Conservation (phyloP, 2,329 filamentous ascomycete genomes). For the Botrytis byssoidea region DNA sequence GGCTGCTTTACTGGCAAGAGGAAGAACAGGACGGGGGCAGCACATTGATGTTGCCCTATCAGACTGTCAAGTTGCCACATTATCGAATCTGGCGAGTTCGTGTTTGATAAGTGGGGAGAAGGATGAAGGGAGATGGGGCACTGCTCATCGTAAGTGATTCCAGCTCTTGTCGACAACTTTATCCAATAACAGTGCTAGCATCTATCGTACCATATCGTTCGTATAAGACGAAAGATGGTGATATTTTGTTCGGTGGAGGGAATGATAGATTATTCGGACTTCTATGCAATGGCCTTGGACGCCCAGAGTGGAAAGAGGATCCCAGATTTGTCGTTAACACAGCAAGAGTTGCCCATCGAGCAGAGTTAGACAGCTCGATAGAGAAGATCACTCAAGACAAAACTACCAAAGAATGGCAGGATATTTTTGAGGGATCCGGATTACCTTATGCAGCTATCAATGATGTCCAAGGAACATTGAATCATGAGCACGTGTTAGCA, state of each 20-base stretch:
- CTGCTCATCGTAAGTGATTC: slow-evolving; percentile 74
- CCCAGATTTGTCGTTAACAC: slow-evolving; percentile 60
- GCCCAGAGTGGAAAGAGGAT: slow-evolving; percentile 60
- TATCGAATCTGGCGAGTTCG: slow-evolving; percentile 94
- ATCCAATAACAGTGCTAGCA: slow-evolving; percentile 49
- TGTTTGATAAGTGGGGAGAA: slow-evolving; percentile 83
- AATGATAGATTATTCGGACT: slow-evolving; percentile 69
- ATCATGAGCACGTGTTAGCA: slow-evolving; percentile 80
- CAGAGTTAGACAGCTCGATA: slow-evolving; percentile 74
- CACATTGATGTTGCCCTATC: slow-evolving; percentile 89
- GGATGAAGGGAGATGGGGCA: slow-evolving; percentile 91
- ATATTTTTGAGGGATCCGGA: slow-evolving; percentile 81
- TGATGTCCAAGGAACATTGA: slow-evolving; percentile 80
- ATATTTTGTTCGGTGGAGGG: slow-evolving; percentile 68
- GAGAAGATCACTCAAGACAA: slow-evolving; percentile 70
- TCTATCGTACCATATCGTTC: slow-evolving; percentile 95
- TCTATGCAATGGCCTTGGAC: slow-evolving; percentile 58
- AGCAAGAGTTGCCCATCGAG: slow-evolving; percentile 66
- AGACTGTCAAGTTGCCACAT: slow-evolving; percentile 90
- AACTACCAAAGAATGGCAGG: slow-evolving; percentile 86
- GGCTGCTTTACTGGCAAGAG: slow-evolving; percentile 80
- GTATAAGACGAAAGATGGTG: slow-evolving; percentile 71
- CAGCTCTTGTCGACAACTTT: too few relatives aligned
- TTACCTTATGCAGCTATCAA: slow-evolving; percentile 96
- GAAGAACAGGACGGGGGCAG: slow-evolving; percentile 75